These are phyloP conservation scores for Zymoseptoria brevis DNA, from an alignment of 2,329 filamentous ascomycete species.

Conservation along the genomic window DNA sequence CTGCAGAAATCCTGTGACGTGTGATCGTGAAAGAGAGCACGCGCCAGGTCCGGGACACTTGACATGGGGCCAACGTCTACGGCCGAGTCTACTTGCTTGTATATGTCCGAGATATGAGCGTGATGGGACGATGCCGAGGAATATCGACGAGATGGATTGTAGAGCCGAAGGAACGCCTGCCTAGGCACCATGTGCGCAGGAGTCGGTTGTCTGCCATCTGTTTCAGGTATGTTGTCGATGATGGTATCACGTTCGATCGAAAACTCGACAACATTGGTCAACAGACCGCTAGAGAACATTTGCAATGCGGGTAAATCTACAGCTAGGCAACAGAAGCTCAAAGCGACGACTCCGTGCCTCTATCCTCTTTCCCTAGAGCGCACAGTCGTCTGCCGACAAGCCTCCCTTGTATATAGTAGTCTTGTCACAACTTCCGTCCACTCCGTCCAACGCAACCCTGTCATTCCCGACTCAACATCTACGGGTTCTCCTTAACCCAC, in stretches of 20 bases:
- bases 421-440: conserved; percentile 4
- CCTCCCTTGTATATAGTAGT: background rate
- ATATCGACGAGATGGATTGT: background rate
- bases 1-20: background rate
- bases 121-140: background rate
- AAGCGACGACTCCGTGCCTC: conserved; percentile 11
- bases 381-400: background rate
- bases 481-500: conserved; percentile 54
- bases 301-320: conserved; percentile 14
- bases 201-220: too few relatives aligned
- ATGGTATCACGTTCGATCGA: background rate
- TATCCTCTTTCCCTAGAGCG: background rate
- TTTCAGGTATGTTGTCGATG: too few relatives aligned
- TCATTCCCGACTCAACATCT: conserved; percentile 10
- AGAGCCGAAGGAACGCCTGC: background rate
- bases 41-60: background rate
- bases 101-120: background rate
- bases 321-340: conserved; percentile 16
- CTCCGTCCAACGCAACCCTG: conserved; percentile 6
- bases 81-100: background rate
- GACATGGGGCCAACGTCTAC: background rate
- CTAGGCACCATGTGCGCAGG: background rate
- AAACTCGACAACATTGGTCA: background rate
- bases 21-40: background rate
- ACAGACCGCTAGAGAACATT: background rate